Evolutionary conservation across 225 moss, liverwort and hornwort genomes (phyloP), one percentile per base, ranked within the genome.

Genomic region (Polytrichum formosum): DNA sequence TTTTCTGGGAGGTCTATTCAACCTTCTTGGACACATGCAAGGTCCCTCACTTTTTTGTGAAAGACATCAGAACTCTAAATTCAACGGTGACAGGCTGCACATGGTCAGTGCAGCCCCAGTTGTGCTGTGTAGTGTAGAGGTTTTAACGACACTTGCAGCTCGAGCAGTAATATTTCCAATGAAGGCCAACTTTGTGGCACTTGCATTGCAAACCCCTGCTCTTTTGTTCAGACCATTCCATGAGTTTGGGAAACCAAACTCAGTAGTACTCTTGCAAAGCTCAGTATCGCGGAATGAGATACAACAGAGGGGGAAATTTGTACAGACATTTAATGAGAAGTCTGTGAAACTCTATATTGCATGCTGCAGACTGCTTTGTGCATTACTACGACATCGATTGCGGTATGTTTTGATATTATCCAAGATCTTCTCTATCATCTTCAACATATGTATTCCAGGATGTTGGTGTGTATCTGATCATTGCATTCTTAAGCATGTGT

Each of bases 281-380:
- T 70, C 72, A 55, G 61, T 55, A 56, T 74, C 69, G 76, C 83
- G 65, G 70, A 69, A 70, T 69, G 75, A 73, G 18, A 30, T 73
- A 65, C 67, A 69, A 65, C 46, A 64, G 18, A 30, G 37, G 64
- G 37, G 3, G 30, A 2, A 54, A 72, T 56, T 46, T 55, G 46
- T 46, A 5, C 76, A 71, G 59, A 68, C 59, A 55, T 78, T 78
- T 46, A 72, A 70, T 58, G 76, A 72, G 63, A 66, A 59, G 27
- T 72, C 78, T 72, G 69, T 81, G 69, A 88, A 79, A 76, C 84
- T 94, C 10, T 98, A 91, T 71, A 81, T 94, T 73, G 87, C 84
- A 31, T 92, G 91, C 88, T 98, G 98, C 78, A 88, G 82, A 59
- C 88, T 94, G 71, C 87, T 98, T 19, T 94, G 92, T 80, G 89